Evolutionary conservation across 305 asterid genomes (phyloP), one percentile per base, ranked within the genome.

Genomic region (Rubia peregrina): DNA sequence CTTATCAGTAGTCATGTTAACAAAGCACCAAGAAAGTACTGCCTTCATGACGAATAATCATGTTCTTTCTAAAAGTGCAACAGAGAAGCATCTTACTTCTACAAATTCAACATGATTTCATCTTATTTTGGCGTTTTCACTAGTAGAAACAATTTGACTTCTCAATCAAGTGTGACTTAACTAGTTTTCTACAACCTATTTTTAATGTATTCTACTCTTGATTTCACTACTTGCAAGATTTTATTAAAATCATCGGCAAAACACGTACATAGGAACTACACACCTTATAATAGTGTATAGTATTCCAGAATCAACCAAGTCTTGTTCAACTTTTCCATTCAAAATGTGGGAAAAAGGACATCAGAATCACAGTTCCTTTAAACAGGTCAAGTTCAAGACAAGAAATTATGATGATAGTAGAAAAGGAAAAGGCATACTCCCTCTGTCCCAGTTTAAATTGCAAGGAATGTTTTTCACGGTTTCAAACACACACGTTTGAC

Each of bases 241-340:
- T 49, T 49, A 16, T 49, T 0, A 49, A 49, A 49, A 14, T 68
- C 78, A 76, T 14, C 19, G 43, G 14, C 44, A 69, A 69, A 16
- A 21, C 1, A 74, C 26, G 49, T 72, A 53, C 0, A 62, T 46
- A 48, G 33, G 65, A 30, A 30, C 36, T 60, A 41, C 78, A 67
- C 70, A 87, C 98, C 98, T 86, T 70, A 93, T 90, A 46, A 93
- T 93, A 68, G 98, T 88, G 87, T 90, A 93, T 1, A 95, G 95
- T 70, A 93, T 75, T 43, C 97, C 97, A 1, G 97, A 93, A 61
- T 90, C 90, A 38, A 94, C 91, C 85, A 93, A 81, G 66, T 90
- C 89, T 65, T 93, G 88, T 77, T 93, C 98, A 0, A 95, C 90
- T 76, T 89, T 90, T 80, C 98, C 85, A 80, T 84, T 84, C 88